A percentile compares a stretch with the other conserved stretches of the same genome.
phyloP scores from a whole-genome alignment of 495 filamentous ascomycete species.

The Podospora didyma region DNA sequence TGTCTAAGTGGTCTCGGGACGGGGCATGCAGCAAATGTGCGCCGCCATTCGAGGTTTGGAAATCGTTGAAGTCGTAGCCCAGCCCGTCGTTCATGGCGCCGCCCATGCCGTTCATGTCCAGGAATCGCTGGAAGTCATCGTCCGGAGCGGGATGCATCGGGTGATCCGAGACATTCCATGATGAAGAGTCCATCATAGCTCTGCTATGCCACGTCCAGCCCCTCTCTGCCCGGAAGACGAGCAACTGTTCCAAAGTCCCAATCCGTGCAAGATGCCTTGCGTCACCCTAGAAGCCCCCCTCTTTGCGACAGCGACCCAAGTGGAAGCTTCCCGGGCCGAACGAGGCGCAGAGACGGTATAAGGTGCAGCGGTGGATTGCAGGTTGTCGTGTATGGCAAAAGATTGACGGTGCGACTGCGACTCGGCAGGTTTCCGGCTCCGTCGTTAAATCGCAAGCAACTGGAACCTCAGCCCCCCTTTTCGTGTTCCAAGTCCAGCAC shows the following conservation, averaged over 20 bases:
- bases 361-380: too few species aligned
- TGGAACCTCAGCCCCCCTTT: too few species aligned
- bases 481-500: too few species aligned
- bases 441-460: too few species aligned
- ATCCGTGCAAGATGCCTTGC: too few species aligned
- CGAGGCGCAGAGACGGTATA: too few species aligned
- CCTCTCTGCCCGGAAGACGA: neutral
- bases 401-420: too few species aligned
- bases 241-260: neutral
- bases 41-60: slow-evolving; percentile 32
- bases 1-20: slow-evolving; percentile 42
- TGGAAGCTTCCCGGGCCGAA: too few species aligned
- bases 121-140: slow-evolving; percentile 54
- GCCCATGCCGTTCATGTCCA: slow-evolving; percentile 49
- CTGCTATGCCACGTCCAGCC: neutral
- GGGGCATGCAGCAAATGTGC: slow-evolving; percentile 35
- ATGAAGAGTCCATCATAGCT: slow-evolving; percentile 43
- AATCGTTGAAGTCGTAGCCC: slow-evolving; percentile 48
- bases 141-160: slow-evolving; percentile 39
- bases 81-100: slow-evolving; percentile 37
- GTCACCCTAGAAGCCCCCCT: too few species aligned
- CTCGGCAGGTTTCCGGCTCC: too few species aligned
- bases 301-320: too few species aligned
- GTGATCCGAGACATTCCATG: slow-evolving; percentile 48
- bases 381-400: too few species aligned